These are phyloP conservation scores for Pythium aristosporum DNA, from an alignment of 352 stramenopile species.

Conservation along the genomic window DNA sequence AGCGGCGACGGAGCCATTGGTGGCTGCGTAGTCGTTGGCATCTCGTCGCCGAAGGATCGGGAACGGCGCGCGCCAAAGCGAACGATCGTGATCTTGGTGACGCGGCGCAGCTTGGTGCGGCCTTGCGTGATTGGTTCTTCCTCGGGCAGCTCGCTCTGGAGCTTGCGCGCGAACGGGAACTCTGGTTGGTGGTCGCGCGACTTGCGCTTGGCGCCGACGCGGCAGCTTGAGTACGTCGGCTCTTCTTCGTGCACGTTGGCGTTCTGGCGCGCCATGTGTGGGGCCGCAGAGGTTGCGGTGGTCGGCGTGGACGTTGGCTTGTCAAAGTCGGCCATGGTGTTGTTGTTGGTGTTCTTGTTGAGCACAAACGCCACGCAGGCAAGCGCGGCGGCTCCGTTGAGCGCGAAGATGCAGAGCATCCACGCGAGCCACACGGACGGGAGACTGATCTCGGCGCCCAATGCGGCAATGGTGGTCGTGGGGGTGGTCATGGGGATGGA, in stretches of 20 bases:
- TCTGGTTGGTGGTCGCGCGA: slow-evolving; percentile 18
- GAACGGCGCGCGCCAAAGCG: slow-evolving; percentile 10
- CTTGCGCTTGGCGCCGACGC: slow-evolving; percentile 35
- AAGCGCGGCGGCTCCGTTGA: slow-evolving; percentile 27
- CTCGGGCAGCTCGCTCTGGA: slow-evolving; percentile 4
- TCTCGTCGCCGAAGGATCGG: slow-evolving; percentile 18
- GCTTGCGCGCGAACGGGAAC: slow-evolving; percentile 21
- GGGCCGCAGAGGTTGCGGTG: background rate
- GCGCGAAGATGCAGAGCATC: slow-evolving; percentile 31
- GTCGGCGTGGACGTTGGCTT: background rate
- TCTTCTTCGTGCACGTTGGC: slow-evolving; percentile 11
- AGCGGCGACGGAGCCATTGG: slow-evolving; percentile 14
- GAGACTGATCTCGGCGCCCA: slow-evolving; percentile 18
- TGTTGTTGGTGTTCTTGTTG: slow-evolving; percentile 17
- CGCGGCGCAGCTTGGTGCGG: slow-evolving; percentile 26
- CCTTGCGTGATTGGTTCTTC: slow-evolving; percentile 18
- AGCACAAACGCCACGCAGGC: slow-evolving; percentile 29
- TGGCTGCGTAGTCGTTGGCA: background rate
- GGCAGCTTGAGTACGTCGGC: background rate
- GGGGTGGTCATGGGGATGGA: slow-evolving; percentile 1
- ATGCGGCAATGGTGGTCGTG: slow-evolving; percentile 6
- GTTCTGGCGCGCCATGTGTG: slow-evolving; percentile 18
- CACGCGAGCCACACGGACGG: slow-evolving; percentile 28
- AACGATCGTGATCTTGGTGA: slow-evolving; percentile 8
- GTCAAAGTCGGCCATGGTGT: background rate